A percentile compares a stretch with the other conserved stretches of the same genome.
phyloP scores from a whole-genome alignment of 305 asterid species.

The Coffea humblotiana region DNA sequence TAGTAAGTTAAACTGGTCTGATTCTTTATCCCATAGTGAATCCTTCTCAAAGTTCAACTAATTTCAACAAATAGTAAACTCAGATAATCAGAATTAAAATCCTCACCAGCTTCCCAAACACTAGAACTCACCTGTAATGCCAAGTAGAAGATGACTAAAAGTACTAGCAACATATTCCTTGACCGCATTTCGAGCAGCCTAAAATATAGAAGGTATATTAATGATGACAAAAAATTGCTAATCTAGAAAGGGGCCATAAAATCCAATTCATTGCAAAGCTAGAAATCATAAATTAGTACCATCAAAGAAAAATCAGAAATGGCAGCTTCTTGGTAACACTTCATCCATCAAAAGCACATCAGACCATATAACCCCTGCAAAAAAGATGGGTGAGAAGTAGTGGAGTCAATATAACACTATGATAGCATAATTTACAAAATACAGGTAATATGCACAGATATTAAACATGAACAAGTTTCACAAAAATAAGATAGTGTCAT shows the following conservation, averaged over 20 bases:
- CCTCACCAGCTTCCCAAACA: background rate
- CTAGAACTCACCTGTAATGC: conserved; percentile 68
- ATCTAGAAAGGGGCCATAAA: background rate
- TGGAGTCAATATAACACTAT: background rate
- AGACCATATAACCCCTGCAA: conserved; percentile 78
- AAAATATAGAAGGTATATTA: conserved; percentile 27
- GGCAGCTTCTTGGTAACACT: conserved; percentile 84
- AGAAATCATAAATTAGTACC: conserved; percentile 42
- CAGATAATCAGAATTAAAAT: background rate
- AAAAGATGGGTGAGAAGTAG: conserved; percentile 8
- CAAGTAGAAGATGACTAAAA: conserved; percentile 56
- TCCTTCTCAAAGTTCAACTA: background rate
- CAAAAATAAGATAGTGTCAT: background rate
- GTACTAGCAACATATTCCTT: conserved; percentile 62
- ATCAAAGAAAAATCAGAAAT: conserved; percentile 58
- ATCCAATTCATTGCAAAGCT: background rate
- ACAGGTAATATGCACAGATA: background rate
- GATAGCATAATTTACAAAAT: background rate
- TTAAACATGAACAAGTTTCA: background rate
- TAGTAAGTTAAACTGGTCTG: background rate
- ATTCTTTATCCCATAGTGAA: background rate
- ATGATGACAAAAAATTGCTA: conserved; percentile 18
- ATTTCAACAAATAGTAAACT: background rate
- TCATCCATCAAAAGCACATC: conserved; percentile 85
- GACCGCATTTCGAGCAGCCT: conserved; percentile 73